phyloP scores from a whole-genome alignment of 1,284 basidiomycete genomes.

The Malassezia obtusa region DNA sequence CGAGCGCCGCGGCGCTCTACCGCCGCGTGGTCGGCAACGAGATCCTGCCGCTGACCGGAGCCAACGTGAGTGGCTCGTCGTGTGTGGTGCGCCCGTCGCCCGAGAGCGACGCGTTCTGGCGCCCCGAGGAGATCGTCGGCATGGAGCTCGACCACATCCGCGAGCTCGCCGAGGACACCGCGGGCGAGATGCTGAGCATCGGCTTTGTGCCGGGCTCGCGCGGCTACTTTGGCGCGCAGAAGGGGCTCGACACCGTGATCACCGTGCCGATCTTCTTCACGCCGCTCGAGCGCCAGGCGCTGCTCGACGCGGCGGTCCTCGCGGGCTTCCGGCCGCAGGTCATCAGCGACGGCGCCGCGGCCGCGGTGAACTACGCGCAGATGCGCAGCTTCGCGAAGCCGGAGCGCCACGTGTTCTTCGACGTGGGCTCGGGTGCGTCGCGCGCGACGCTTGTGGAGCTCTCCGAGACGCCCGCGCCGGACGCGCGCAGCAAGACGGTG shows the following conservation, averaged over 20 bases:
- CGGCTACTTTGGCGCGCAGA: slow-evolving; percentile 6
- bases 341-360: slow-evolving; percentile 73
- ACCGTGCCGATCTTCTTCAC: slow-evolving; percentile 46
- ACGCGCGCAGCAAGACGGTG: slow-evolving; percentile 52
- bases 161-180: slow-evolving; percentile 68
- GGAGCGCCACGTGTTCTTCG: slow-evolving; percentile 85
- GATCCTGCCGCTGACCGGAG: slow-evolving; percentile 22
- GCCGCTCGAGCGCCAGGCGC: slow-evolving; percentile 68
- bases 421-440: slow-evolving; percentile 79
- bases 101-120: slow-evolving; percentile 15
- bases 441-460: slow-evolving; percentile 79
- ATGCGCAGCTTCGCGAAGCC: slow-evolving; percentile 63
- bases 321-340: slow-evolving; percentile 74
- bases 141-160: slow-evolving; percentile 89
- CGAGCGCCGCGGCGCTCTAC: slow-evolving; percentile 11
- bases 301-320: slow-evolving; percentile 74
- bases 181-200: slow-evolving; percentile 49
- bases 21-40: slow-evolving; percentile 30
- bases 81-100: slow-evolving; percentile 7
- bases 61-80: slow-evolving; percentile 7
- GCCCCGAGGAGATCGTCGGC: slow-evolving; percentile 79
- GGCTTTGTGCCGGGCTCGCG: slow-evolving; percentile 7
- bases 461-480: slow-evolving; percentile 23
- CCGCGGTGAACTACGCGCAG: slow-evolving; percentile 66
- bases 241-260: slow-evolving; percentile 42